A percentile compares a stretch with the other conserved stretches of the same genome.
phyloP scores from a whole-genome alignment of 2,329 filamentous ascomycete species.

The Endoconidiophora polonica region DNA sequence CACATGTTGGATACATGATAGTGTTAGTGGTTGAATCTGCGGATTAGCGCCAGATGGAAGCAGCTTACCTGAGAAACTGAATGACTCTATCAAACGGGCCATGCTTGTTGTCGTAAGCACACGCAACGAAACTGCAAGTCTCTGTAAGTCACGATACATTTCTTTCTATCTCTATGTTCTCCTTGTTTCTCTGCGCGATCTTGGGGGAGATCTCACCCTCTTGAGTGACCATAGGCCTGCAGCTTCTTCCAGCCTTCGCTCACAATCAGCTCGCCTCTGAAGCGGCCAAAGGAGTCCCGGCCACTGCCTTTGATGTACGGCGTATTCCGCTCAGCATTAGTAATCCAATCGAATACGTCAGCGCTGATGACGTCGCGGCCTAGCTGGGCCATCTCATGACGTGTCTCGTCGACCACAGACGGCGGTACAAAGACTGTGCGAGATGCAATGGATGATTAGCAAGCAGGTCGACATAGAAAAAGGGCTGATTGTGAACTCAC shows the following conservation, averaged over 20 bases:
- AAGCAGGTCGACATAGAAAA: background rate
- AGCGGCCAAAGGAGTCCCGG: conserved; percentile 44
- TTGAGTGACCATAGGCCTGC: conserved; percentile 39
- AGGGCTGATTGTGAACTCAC: conserved; percentile 21
- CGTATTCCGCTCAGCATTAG: conserved; percentile 48
- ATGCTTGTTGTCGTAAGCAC: conserved; percentile 39
- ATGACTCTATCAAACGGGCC: conserved; percentile 36
- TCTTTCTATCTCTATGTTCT: no score
- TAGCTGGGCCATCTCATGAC: conserved; percentile 29
- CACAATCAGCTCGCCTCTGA: conserved; percentile 42
- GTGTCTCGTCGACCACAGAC: conserved; percentile 23
- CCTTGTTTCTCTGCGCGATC: no score
- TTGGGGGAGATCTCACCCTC: conserved; percentile 25
- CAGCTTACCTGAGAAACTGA: conserved; percentile 36
- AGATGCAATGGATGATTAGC: background rate
- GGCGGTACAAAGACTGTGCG: conserved; percentile 32
- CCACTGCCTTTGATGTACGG: conserved; percentile 41
- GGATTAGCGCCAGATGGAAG: background rate
- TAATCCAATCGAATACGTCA: conserved; percentile 37
- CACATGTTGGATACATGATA: background rate
- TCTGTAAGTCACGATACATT: background rate
- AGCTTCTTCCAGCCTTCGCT: conserved; percentile 49
- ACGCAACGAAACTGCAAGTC: conserved; percentile 31
- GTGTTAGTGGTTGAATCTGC: no score
- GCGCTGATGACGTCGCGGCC: conserved; percentile 36